Percentiles rank a stretch among this genome's conserved stretches.
Evolutionary conservation across 2,329 filamentous ascomycete genomes (phyloP).

Genomic region (Penicillium sp.): DNA sequence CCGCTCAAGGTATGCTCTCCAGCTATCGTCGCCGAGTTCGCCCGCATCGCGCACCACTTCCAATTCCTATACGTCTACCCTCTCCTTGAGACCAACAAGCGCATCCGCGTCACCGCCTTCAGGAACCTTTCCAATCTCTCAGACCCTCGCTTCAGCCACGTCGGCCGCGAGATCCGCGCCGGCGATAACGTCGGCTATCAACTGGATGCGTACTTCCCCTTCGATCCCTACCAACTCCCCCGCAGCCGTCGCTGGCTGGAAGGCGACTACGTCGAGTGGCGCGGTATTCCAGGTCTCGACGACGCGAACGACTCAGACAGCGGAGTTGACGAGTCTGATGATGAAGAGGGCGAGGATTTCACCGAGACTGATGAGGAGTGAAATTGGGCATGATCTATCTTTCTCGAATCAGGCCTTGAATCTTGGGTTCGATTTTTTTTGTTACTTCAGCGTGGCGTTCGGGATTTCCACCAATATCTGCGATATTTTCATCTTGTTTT

Average conservation of each 20-base stretch:
- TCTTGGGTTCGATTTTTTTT: slow-evolving; percentile 10
- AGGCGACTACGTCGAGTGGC: slow-evolving; percentile 78
- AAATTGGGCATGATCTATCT: slow-evolving; percentile 2
- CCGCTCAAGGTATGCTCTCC: slow-evolving; percentile 93
- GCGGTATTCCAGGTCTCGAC: slow-evolving; percentile 67
- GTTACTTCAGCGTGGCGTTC: slow-evolving; percentile 28
- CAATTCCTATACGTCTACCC: slow-evolving; percentile 86
- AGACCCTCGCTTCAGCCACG: slow-evolving; percentile 40
- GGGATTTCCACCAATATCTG: slow-evolving; percentile 13
- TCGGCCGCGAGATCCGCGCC: slow-evolving; percentile 54
- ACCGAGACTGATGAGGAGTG: slow-evolving; percentile 45
- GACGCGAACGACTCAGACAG: slow-evolving; percentile 52
- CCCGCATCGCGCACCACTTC: slow-evolving; percentile 79
- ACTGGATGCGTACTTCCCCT: slow-evolving; percentile 92
- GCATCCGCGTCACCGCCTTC: slow-evolving; percentile 72
- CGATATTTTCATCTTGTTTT: slow-evolving; percentile 8
- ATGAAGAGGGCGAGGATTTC: slow-evolving; percentile 40
- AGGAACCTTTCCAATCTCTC: slow-evolving; percentile 40
- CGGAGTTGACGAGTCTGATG: slow-evolving; percentile 35
- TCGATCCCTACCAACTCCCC: slow-evolving; percentile 91
- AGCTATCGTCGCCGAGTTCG: slow-evolving; percentile 86
- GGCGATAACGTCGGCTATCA: slow-evolving; percentile 76
- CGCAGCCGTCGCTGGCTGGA: slow-evolving; percentile 85
- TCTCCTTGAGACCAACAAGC: slow-evolving; percentile 87
- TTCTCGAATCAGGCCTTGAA: slow-evolving; percentile 2